These are phyloP conservation scores for Linnemannia exigua DNA, from an alignment of 192 early-diverging fungal genomes.

Conservation along the genomic window DNA sequence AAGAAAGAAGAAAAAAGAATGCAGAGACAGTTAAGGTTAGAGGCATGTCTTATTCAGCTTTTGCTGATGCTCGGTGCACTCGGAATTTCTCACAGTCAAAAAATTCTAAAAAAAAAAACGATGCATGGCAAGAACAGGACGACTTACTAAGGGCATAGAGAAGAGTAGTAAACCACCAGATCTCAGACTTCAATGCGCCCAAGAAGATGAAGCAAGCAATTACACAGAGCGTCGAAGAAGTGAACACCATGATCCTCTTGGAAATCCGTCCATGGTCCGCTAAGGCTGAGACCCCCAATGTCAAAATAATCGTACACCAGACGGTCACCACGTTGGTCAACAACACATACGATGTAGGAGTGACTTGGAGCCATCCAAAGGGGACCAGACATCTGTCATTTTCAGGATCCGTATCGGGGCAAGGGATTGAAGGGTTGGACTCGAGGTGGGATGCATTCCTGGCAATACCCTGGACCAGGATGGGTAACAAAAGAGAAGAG, in stretches of 20 bases:
- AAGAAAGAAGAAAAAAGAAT: not conserved
- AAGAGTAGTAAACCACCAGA: conserved; percentile 40
- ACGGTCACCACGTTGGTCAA: conserved; percentile 41
- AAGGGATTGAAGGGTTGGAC: conserved; percentile 23
- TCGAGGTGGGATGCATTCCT: conserved; percentile 25
- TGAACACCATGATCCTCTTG: conserved; percentile 31
- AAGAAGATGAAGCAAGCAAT: conserved; percentile 52
- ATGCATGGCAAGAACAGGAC: not conserved
- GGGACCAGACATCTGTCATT: conserved; percentile 40
- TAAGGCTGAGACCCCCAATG: conserved; percentile 48
- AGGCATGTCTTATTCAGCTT: no score
- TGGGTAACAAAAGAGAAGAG: conserved; percentile 34
- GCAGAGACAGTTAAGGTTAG: not conserved
- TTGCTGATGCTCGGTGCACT: not conserved
- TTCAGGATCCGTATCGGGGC: conserved; percentile 23
- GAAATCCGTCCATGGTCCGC: conserved; percentile 57
- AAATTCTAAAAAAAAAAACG: not conserved
- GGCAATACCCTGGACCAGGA: conserved; percentile 43
- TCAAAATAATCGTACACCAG: conserved; percentile 44
- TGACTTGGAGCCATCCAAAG: conserved; percentile 47
- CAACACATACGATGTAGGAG: conserved; percentile 48
- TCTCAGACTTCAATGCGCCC: conserved; percentile 18
- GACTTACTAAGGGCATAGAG: conserved; percentile 35
- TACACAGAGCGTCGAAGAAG: conserved; percentile 21
- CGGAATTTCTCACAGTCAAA: no score